phyloP scores from a whole-genome alignment of 805 yeast genomes.

The Kuraishia ogatae region DNA sequence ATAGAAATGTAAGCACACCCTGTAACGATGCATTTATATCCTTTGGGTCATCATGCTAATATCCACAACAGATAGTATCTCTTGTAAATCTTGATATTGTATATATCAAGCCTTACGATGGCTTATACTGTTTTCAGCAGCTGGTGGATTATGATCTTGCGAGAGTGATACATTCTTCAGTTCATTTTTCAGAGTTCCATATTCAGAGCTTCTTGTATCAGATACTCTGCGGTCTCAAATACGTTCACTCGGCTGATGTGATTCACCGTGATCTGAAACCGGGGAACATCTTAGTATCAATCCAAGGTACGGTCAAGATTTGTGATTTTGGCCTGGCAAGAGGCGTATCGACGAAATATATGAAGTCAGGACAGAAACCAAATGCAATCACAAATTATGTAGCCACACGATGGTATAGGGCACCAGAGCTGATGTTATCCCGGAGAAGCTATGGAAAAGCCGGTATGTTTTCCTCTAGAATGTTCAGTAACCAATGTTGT shows the following conservation, averaged over 20 bases:
- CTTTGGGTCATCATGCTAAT: neutral
- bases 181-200: slow-evolving; percentile 79
- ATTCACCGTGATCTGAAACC: slow-evolving; percentile 93
- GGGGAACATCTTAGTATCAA: slow-evolving; percentile 72
- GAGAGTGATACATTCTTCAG: slow-evolving; percentile 66
- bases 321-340: slow-evolving; percentile 94
- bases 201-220: slow-evolving; percentile 72
- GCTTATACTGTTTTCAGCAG: slow-evolving; percentile 85
- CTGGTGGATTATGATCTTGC: slow-evolving; percentile 76
- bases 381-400: slow-evolving; percentile 69
- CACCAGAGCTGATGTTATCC: slow-evolving; percentile 78
- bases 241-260: slow-evolving; percentile 93
- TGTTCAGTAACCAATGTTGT: too few species aligned
- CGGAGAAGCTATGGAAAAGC: slow-evolving; percentile 50
- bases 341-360: slow-evolving; percentile 38
- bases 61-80: slow-evolving; percentile 41
- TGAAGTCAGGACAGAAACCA: slow-evolving; percentile 23
- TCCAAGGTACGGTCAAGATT: slow-evolving; percentile 69
- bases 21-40: neutral
- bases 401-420: slow-evolving; percentile 93
- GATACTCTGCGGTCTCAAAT: slow-evolving; percentile 87
- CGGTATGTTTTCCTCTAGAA: slow-evolving; percentile 6
- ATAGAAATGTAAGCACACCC: slow-evolving; percentile 43
- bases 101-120: slow-evolving; percentile 60
- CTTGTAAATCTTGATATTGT: slow-evolving; percentile 71